These are phyloP conservation scores for Lentinula sp. DNA, from an alignment of 768 basidiomycete genomes.

Conservation along the genomic window DNA sequence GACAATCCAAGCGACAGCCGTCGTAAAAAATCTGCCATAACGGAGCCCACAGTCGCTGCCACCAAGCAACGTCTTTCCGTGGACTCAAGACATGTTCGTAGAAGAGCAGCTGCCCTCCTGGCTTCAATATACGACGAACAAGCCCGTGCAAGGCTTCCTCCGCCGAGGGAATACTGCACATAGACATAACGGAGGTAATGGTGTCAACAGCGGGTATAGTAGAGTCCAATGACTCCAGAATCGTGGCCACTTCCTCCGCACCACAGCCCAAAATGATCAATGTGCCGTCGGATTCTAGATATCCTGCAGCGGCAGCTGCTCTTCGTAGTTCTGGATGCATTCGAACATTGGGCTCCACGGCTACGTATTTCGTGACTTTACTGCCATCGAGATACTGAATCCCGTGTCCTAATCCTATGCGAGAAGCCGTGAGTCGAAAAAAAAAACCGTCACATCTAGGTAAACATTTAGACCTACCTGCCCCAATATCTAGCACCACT, in stretches of 20 bases:
- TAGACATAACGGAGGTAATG: neutral
- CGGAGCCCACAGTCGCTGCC: conserved; percentile 72
- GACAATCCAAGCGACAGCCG: conserved; percentile 60
- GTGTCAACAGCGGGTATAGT: conserved; percentile 39
- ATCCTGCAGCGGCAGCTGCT: conserved; percentile 45
- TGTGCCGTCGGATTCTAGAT: conserved; percentile 42
- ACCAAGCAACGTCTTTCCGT: conserved; percentile 48
- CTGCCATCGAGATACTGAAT: conserved; percentile 50
- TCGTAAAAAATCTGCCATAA: conserved; percentile 56
- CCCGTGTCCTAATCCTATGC: conserved; percentile 56
- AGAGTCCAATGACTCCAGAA: conserved; percentile 31
- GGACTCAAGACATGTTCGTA: conserved; percentile 66
- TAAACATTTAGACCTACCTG: neutral
- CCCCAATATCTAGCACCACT: neutral
- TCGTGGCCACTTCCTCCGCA: conserved; percentile 48
- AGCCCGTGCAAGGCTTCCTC: neutral
- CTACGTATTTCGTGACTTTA: conserved; percentile 58
- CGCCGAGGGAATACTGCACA: neutral
- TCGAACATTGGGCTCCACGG: conserved; percentile 60
- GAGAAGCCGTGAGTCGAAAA: neutral
- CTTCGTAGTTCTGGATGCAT: conserved; percentile 57
- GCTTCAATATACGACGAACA: conserved; percentile 41
- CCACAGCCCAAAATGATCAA: conserved; percentile 57
- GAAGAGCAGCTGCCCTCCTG: conserved; percentile 60
- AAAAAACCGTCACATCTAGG: neutral